A percentile compares a stretch with the other conserved stretches of the same genome.
phyloP scores from a whole-genome alignment of 371 early-diverging fungal genomes.

The Mucor piriformis region DNA sequence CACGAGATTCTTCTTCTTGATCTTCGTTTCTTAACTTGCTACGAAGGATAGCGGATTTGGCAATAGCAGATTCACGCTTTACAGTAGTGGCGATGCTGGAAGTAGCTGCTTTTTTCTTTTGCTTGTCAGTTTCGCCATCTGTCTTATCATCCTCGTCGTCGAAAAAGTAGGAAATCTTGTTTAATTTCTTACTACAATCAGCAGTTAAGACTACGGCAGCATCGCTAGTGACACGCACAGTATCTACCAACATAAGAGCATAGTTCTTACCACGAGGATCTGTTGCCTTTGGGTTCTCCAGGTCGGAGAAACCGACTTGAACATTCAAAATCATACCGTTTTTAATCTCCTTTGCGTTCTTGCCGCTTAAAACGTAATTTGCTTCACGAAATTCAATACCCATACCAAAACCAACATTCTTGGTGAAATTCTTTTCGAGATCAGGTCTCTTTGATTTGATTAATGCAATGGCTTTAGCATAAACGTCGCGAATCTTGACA shows the following conservation, averaged over 20 bases:
- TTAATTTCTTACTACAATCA: constrained; percentile 69
- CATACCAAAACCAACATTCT: constrained; percentile 90
- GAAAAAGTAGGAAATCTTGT: constrained; percentile 81
- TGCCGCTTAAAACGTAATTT: constrained; percentile 71
- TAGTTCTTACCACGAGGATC: constrained; percentile 77
- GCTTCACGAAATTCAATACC: constrained; percentile 96
- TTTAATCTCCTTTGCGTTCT: constrained; percentile 69
- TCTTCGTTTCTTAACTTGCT: constrained; percentile 89
- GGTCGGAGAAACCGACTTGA: constrained; percentile 83
- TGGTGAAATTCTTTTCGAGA: constrained; percentile 79
- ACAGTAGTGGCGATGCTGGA: constrained; percentile 15
- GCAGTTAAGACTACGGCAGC: constrained; percentile 71
- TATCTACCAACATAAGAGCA: constrained; percentile 84
- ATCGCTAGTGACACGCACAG: constrained; percentile 71
- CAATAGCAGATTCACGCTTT: constrained; percentile 26
- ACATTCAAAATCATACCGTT: constrained; percentile 88
- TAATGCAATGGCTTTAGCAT: constrained; percentile 66
- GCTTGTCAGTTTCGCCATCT: constrained; percentile 20
- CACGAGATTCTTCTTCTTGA: constrained; percentile 78
- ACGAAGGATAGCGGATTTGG: constrained; percentile 80
- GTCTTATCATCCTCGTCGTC: constrained; percentile 55
- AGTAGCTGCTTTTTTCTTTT: constrained; percentile 10
- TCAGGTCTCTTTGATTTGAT: constrained; percentile 85
- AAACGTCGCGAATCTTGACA: constrained; percentile 76
- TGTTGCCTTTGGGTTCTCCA: constrained; percentile 72